These are phyloP conservation scores for Bryoerythrophyllum caledonicum DNA, from an alignment of 225 moss, liverwort and hornwort species.

Conservation along the genomic window DNA sequence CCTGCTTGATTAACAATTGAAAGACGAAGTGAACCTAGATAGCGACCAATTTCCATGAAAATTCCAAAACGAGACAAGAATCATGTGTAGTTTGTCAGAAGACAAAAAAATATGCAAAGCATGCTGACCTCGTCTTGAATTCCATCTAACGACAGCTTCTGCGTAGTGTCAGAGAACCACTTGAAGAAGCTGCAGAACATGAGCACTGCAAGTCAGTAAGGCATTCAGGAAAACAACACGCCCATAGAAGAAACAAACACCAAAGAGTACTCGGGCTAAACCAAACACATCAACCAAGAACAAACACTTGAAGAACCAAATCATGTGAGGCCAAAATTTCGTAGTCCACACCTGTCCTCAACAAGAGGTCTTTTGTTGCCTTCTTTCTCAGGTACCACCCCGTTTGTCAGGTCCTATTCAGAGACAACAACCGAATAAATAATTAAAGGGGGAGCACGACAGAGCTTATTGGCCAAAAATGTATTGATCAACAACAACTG, in stretches of 20 bases:
- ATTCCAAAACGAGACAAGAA: background rate
- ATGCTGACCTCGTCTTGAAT: conserved; percentile 89
- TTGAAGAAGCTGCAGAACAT: conserved; percentile 83
- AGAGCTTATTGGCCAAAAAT: too few relatives aligned
- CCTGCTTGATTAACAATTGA: background rate
- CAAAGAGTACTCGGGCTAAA: background rate
- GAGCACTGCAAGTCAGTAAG: background rate
- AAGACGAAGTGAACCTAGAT: background rate
- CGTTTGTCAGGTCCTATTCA: conserved; percentile 87
- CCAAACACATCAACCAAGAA: background rate
- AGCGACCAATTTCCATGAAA: background rate
- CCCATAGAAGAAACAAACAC: background rate
- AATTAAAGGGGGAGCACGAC: background rate
- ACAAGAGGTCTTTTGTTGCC: conserved; percentile 74
- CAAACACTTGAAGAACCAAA: background rate
- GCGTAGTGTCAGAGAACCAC: conserved; percentile 90
- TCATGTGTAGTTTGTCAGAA: background rate
- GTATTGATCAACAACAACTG: background rate
- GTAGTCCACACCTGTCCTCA: conserved; percentile 73
- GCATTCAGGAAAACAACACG: background rate
- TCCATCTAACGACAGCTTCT: conserved; percentile 82
- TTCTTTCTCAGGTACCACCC: conserved; percentile 82
- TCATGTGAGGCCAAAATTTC: background rate
- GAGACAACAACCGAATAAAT: background rate
- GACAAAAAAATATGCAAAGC: background rate